Percentiles rank a stretch among this genome's conserved stretches.
Conservation (phyloP, 129 eudicot genomes). For the carrot (Daucus carota) region DNA sequence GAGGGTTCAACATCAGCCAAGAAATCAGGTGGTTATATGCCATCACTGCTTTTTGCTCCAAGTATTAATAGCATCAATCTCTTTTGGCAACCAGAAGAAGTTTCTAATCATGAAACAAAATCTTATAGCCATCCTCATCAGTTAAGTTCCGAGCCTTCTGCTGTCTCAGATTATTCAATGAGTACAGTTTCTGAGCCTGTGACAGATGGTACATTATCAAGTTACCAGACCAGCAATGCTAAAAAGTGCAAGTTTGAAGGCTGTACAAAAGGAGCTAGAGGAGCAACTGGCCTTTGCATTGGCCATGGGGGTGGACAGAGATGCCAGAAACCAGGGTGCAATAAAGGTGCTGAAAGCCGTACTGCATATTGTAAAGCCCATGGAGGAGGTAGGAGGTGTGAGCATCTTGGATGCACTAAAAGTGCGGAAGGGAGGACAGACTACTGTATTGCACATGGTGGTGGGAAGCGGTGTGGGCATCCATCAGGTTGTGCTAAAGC, state of each 20-base stretch:
- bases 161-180: constrained; percentile 34
- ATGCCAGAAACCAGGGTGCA: constrained; percentile 92
- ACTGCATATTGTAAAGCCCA: constrained; percentile 95
- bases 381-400: constrained; percentile 88
- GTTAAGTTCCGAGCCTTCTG: constrained; percentile 49
- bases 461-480: constrained; percentile 67
- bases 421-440: constrained; percentile 97
- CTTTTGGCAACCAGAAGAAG: constrained; percentile 17
- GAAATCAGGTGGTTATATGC: constrained; percentile 84
- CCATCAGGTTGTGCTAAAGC: constrained; percentile 66
- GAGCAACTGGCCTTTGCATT: constrained; percentile 83
- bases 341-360: constrained; percentile 90
- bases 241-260: constrained; percentile 64
- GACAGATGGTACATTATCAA: constrained; percentile 22
- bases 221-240: constrained; percentile 37
- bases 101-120: constrained; percentile 24
- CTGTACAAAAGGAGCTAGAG: constrained; percentile 88
- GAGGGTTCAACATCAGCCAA: constrained; percentile 87
- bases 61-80: constrained; percentile 26
- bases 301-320: constrained; percentile 99
- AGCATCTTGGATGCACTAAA: constrained; percentile 85
- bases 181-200: constrained; percentile 34
- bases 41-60: constrained; percentile 67
- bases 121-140: constrained; percentile 28
- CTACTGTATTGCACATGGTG: constrained; percentile 91